Evolutionary conservation across 2,329 filamentous ascomycete species (phyloP).

Genomic region (Bipolaris bicolor): DNA sequence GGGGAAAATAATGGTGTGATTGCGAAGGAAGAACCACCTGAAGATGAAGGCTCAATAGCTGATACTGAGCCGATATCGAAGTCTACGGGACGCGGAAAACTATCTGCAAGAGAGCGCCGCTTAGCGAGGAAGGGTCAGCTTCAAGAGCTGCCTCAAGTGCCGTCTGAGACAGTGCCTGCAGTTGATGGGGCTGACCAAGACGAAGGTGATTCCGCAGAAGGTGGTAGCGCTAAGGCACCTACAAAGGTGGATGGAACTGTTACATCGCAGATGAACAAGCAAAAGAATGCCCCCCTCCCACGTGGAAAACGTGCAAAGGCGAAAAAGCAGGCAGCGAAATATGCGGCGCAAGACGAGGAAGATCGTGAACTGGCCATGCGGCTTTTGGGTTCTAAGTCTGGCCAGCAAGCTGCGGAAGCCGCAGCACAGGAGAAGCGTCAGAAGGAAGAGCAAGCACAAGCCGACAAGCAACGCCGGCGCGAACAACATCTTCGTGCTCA

Average conservation of each 20-base stretch:
- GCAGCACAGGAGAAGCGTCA: constrained; percentile 67
- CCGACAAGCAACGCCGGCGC: constrained; percentile 74
- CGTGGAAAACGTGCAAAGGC: constrained; percentile 82
- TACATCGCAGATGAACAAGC: constrained; percentile 37
- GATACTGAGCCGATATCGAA: constrained; percentile 35
- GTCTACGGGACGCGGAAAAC: constrained; percentile 38
- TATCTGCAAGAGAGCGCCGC: constrained; percentile 49
- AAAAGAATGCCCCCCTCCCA: constrained; percentile 44
- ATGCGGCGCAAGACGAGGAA: constrained; percentile 93
- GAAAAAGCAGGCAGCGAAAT: constrained; percentile 88
- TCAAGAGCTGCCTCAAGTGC: constrained; percentile 18
- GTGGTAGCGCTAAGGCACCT: constrained; percentile 21
- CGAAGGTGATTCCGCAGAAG: constrained; percentile 36
- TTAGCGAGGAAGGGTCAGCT: constrained; percentile 47
- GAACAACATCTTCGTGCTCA: constrained; percentile 81
- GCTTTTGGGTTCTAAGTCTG: constrained; percentile 79
- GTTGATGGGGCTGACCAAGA: constrained; percentile 35
- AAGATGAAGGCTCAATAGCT: constrained; percentile 37
- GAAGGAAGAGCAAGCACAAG: constrained; percentile 74
- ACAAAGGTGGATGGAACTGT: constrained; percentile 35
- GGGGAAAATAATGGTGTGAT: constrained; percentile 11
- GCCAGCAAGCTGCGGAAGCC: constrained; percentile 69
- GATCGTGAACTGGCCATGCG: constrained; percentile 83
- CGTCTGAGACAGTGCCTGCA: constrained; percentile 22
- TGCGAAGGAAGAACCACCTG: constrained; percentile 25